Evolutionary conservation across 129 eudicot species (phyloP), one percentile per base, ranked within the genome.

Genomic region (Rutidosis leptorrhynchoides): DNA sequence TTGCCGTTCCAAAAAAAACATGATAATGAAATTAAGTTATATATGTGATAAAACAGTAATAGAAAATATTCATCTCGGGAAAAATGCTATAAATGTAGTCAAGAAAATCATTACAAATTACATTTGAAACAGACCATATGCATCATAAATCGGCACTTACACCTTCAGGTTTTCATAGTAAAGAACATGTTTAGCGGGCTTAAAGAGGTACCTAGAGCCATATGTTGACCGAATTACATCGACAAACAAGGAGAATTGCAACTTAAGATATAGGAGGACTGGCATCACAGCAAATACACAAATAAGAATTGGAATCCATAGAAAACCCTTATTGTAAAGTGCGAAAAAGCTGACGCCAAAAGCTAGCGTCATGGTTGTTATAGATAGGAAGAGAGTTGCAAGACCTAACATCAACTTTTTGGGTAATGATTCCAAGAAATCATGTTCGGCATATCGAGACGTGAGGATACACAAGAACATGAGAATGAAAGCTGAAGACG

Each of bases 271-370:
- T 19, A 29, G 15, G 16, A 51, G 22, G 17, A 58, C 66, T 0
- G 83, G 81, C n/a, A 79, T 5, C 16, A 74, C 58, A 62, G 77
- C 79, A 46, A 58, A 20, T 1, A 65, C 19, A 3, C 74, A 66
- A 24, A 76, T 27, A 25, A 73, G 78, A 16, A 83, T 57, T 17
- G 74, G 53, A 29, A 75, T 60, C 84, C 79, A 71, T 6, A 59
- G 58, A 22, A 67, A 4, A 2, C 35, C 45, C 1, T 76, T 56
- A 0, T 78, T 64, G 46, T 68, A 63, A 35, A 79, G 66, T 1
- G 73, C 46, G 19, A 58, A 76, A 21, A 79, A 55, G 28, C 79
- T 75, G 0, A 67, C 58, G 54, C 66, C 29, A 23, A 70, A 70
- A 58, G 58, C 45, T 14, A 70, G 5, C 1, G 53, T 70, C 74